Evolutionary conservation across 306 rosid genomes (phyloP).

Genomic region (Neltuma alba): DNA sequence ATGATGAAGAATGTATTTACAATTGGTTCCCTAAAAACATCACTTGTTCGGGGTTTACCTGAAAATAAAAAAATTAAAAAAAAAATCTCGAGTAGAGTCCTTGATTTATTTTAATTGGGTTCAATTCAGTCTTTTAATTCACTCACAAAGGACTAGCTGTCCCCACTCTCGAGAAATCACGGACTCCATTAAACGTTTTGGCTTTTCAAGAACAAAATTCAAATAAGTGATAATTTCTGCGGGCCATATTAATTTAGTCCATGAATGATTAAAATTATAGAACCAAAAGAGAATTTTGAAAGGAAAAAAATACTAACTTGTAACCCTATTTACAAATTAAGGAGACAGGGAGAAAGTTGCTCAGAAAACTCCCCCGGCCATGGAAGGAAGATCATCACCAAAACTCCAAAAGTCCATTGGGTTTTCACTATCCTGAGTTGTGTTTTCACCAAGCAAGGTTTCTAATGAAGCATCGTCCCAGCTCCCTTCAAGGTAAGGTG

Average conservation of each 20-base stretch:
- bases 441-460: conserved; percentile 52
- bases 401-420: conserved; percentile 70
- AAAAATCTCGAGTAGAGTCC: no score
- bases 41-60: neutral
- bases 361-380: conserved; percentile 56
- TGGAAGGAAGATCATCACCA: conserved; percentile 58
- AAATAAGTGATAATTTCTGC: neutral
- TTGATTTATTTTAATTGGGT: no score
- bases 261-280: neutral
- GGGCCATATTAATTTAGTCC: neutral
- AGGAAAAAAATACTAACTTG: conserved; percentile 50
- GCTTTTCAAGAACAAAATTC: neutral
- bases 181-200: neutral
- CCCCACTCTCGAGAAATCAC: neutral
- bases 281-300: neutral
- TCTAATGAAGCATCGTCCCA: conserved; percentile 67
- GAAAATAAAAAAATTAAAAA: no score
- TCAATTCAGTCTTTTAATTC: no score
- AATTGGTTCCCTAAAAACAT: neutral
- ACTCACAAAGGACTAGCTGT: neutral
- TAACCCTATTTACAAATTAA: conserved; percentile 69
- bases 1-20: neutral
- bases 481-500: conserved; percentile 58
- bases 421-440: conserved; percentile 67
- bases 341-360: conserved; percentile 37